These are phyloP conservation scores for Alternaria hordeiaustralica DNA, from an alignment of 2,329 filamentous ascomycete genomes.

Conservation along the genomic window DNA sequence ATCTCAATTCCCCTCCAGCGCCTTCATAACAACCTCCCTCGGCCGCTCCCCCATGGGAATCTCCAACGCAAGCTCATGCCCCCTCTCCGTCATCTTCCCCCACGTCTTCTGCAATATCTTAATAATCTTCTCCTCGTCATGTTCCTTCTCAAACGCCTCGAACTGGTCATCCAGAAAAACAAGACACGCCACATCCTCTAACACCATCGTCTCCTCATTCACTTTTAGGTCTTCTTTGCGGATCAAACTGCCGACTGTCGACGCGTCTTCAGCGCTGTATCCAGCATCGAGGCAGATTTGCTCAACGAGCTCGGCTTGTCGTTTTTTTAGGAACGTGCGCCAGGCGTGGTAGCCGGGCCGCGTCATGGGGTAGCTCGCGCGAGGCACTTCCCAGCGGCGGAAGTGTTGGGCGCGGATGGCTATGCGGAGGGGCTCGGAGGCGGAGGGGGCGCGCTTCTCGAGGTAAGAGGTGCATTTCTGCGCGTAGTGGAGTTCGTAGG, in stretches of 20 bases:
- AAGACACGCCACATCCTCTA: constrained; percentile 86
- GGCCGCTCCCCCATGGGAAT: constrained; percentile 42
- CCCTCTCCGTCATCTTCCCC: constrained; percentile 50
- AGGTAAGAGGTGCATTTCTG: constrained; percentile 80
- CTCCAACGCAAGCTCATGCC: constrained; percentile 42
- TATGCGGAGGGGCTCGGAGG: constrained; percentile 71
- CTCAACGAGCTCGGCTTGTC: constrained; percentile 68
- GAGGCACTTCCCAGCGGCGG: constrained; percentile 82
- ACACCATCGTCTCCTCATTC: constrained; percentile 71
- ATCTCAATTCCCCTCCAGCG: constrained; percentile 35
- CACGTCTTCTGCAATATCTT: constrained; percentile 52
- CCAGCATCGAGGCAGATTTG: constrained; percentile 61
- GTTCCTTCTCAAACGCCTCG: constrained; percentile 75
- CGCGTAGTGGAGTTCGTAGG: constrained; percentile 85
- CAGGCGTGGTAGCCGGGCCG: constrained; percentile 80
- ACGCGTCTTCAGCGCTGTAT: constrained; percentile 61
- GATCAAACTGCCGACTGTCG: constrained; percentile 72
- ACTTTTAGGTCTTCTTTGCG: constrained; percentile 75
- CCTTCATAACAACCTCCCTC: constrained; percentile 41
- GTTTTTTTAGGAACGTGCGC: constrained; percentile 75
- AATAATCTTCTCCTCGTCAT: constrained; percentile 80
- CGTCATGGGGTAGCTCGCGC: constrained; percentile 74
- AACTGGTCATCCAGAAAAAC: constrained; percentile 90
- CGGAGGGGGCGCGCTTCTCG: constrained; percentile 62
- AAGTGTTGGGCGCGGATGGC: constrained; percentile 88